Evolutionary conservation across 2,329 filamentous ascomycete species (phyloP).

Genomic region (Stagonosporopsis vannaccii): DNA sequence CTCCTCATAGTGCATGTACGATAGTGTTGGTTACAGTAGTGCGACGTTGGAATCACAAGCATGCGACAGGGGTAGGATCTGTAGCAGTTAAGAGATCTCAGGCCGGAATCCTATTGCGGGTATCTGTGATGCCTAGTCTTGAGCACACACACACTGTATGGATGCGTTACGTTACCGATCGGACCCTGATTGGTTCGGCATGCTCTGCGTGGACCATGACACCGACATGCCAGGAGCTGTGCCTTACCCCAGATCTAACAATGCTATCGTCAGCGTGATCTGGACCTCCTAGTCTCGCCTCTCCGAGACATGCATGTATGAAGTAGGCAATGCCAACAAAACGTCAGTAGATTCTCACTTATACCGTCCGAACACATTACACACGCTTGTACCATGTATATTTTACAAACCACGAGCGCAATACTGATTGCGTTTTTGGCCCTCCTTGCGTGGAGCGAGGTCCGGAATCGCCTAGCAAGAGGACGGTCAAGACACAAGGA

Average conservation of each 20-base stretch:
- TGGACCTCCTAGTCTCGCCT: constrained; percentile 7
- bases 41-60: background rate
- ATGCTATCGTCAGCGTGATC: constrained; percentile 16
- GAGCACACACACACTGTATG: constrained; percentile 1
- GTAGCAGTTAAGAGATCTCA: background rate
- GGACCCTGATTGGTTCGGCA: constrained; percentile 1
- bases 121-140: constrained; percentile 1
- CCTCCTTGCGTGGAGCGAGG: constrained; percentile 25
- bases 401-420: constrained; percentile 30
- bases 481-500: constrained; percentile 25
- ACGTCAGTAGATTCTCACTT: background rate
- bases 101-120: background rate
- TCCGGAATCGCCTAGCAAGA: constrained; percentile 25
- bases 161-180: constrained; percentile 4
- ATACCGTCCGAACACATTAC: background rate
- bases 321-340: background rate
- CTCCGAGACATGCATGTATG: constrained; percentile 1
- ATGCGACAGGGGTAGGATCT: background rate
- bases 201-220: constrained; percentile 6
- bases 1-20: background rate
- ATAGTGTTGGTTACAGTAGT: background rate
- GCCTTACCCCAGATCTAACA: constrained; percentile 7
- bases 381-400: constrained; percentile 20
- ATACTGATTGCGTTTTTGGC: constrained; percentile 32
- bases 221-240: constrained; percentile 9